Base-by-base conservation (phyloP, 257 asterid species). In the Linaria vulgaris region DNA sequence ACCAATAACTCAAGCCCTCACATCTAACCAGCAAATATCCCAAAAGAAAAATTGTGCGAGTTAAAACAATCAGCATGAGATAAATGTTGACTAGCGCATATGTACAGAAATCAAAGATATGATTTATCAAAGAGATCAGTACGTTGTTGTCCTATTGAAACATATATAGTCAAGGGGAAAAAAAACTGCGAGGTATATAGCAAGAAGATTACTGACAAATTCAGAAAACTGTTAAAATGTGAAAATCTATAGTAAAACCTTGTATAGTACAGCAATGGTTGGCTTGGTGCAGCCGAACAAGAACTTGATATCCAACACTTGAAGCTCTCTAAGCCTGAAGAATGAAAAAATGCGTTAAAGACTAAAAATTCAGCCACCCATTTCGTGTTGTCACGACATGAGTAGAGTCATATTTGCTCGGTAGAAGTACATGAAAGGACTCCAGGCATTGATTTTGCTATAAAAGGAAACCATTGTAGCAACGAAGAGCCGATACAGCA, bases 251-350 rank as follows among this genome's bases (percentile, higher is more conserved):
- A 63, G 41, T 71, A 61, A 65, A 45, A 89, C 97, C 97, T 90
- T 90, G 75, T 90, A 90, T 69, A 90, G 95, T 61, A 90, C 95
- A 62, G 83, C 97, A 46, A 90, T 85, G 38, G 97, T 90, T 23
- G 97, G 97, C 82, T 80, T 87, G 17, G 85, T 76, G 72, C 97
- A 87, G 71, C 97, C 97, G 63, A 81, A 85, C 68, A 90, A 82
- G 75, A 90, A 90, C 73, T 90, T 90, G 78, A 90, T 87, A 78
- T 90, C 97, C 87, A 90, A 75, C 78, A 90, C 97, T 66, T 90
- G 97, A 70, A 90, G 95, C 78, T 90, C 97, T 83, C 85, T 91
- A 31, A 90, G 95, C 88, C 96, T 90, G 89, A 53, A 63, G 46
- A 64, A 55, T 47, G 56, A 66, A 54, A n/a, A 49, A 73, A 53